Conservation (phyloP, 2,329 filamentous ascomycete genomes). For the Claviceps maximensis region DNA sequence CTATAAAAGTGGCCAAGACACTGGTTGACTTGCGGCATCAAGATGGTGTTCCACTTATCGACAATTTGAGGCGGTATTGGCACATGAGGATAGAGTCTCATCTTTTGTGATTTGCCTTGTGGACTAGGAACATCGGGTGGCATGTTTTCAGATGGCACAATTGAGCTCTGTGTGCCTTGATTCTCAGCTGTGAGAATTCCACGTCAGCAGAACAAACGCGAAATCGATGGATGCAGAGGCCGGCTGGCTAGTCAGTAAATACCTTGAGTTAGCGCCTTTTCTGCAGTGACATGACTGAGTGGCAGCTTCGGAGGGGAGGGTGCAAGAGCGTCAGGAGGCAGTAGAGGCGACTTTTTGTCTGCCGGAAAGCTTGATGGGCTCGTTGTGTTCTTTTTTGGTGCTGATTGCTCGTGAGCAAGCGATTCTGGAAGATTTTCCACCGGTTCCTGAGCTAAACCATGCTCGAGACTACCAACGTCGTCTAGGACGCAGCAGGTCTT, state of each 20-base stretch:
- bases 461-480: slow-evolving; percentile 42
- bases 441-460: slow-evolving; percentile 36
- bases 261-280: background rate
- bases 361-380: background rate
- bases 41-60: slow-evolving; percentile 56
- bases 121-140: slow-evolving; percentile 11
- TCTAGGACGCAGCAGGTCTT: slow-evolving; percentile 49
- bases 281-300: background rate
- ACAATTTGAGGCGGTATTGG: slow-evolving; percentile 46
- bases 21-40: slow-evolving; percentile 62
- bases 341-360: slow-evolving; percentile 2
- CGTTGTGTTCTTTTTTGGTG: slow-evolving; percentile 3
- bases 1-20: slow-evolving; percentile 58
- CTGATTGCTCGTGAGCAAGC: background rate
- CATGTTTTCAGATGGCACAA: slow-evolving; percentile 5
- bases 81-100: slow-evolving; percentile 47
- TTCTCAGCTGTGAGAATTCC: background rate
- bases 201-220: background rate
- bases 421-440: slow-evolving; percentile 11
- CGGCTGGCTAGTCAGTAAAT: background rate
- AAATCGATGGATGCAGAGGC: background rate
- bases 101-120: slow-evolving; percentile 23
- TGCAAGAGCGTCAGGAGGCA: background rate
- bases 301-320: background rate
- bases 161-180: background rate